Evolutionary conservation across 139 green algal species (phyloP), one percentile per base, ranked within the genome.

Genomic region (Coelastrella sp.): DNA sequence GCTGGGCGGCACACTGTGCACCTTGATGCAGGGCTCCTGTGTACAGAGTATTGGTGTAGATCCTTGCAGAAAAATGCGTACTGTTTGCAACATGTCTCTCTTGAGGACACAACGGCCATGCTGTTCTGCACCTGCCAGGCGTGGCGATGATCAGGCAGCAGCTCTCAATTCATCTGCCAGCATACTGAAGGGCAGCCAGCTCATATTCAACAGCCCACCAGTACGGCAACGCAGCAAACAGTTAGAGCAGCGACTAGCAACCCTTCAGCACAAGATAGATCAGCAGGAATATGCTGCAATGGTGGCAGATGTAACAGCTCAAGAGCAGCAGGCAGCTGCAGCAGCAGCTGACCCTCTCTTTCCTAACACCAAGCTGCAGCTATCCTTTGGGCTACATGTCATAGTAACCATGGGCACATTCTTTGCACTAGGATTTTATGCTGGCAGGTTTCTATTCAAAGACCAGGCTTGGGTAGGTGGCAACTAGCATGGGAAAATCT

Each of bases 401-500:
- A 38, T 96, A 1, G 90, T 93, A 0, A 95, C 94, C 73, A 97
- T 97, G 94, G 91, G 87, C 19, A 90, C 92, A 3, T 96, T 95
- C 59, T 96, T 93, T 76, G 87, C 91, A 3, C 81, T 96, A 53
- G 91, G 92, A 5, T 92, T 92, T 57, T 90, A 92, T n/a, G 90
- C 86, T 1, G 89, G 64, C 38, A 82, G 85, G 23, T 66, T 81
- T 2, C 62, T 66, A 9, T 32, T 84, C n/a, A 27, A 30, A 4
- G 69, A 40, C 40, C 50, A 89, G 35, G 66, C 84, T n/a, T 91
- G 85, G 88, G 88, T 91, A 62, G 68, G 88, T 86, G 23, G 40
- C 48, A 57, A 2, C 17, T 57, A 11, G 2, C 48, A 23, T 11
- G 48, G 13, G 17, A 23, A 2, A 2, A 57, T 15, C 17, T 57